Conservation (phyloP, 106 monocot species). For the Dendrobium officinale region DNA sequence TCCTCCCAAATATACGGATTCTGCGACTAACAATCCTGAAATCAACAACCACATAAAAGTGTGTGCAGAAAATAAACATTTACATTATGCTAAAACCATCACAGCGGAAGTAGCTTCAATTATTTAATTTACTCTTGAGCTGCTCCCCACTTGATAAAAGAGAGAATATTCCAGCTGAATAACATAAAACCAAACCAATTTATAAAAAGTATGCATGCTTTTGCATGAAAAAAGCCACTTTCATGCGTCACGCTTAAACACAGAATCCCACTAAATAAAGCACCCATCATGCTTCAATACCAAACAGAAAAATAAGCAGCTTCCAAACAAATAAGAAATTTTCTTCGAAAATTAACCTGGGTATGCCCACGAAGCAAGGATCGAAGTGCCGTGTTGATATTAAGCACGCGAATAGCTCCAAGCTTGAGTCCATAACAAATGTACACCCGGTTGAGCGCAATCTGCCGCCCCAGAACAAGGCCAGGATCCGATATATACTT, state of each 20-base stretch:
- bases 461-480: constrained; percentile 90
- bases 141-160: not conserved
- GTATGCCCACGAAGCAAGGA: constrained; percentile 81
- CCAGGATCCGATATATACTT: constrained; percentile 91
- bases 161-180: not conserved
- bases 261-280: not conserved
- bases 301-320: not conserved
- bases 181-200: not conserved
- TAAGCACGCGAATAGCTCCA: constrained; percentile 79
- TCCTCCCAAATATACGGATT: not conserved
- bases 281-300: not conserved
- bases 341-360: constrained; percentile 39
- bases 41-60: not conserved
- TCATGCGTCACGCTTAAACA: not conserved
- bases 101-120: not conserved
- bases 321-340: not conserved
- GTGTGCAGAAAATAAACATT: not conserved
- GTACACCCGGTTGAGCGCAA: constrained; percentile 86
- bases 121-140: not conserved
- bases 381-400: constrained; percentile 85
- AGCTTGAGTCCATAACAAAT: constrained; percentile 90
- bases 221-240: not conserved
- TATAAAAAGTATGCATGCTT: not conserved
- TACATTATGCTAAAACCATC: not conserved
- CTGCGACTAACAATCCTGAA: not conserved